phyloP scores from a whole-genome alignment of 2,329 filamentous ascomycete species.

The Triangularia verruculosa region DNA sequence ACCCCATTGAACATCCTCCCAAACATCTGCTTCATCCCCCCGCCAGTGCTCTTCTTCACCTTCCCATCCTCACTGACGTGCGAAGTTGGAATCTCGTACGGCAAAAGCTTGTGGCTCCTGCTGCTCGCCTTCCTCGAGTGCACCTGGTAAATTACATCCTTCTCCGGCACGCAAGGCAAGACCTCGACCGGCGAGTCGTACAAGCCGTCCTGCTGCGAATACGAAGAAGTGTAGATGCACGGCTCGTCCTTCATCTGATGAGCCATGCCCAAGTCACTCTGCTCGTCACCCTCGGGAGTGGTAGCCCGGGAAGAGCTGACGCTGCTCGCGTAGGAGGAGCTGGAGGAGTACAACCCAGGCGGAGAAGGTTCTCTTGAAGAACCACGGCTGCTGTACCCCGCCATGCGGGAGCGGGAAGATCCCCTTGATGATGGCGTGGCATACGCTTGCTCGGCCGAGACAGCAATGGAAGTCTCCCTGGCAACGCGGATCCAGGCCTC shows the following conservation, averaged over 20 bases:
- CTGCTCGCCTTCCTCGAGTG: constrained; percentile 28
- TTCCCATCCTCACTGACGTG: constrained; percentile 42
- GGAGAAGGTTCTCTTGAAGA: constrained; percentile 46
- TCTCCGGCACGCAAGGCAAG: constrained; percentile 39
- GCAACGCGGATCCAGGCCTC: constrained; percentile 33
- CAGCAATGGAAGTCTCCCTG: constrained; percentile 25
- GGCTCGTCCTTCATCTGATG: constrained; percentile 33
- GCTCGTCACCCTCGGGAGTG: constrained; percentile 46
- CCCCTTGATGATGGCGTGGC: constrained; percentile 47
- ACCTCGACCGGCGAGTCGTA: constrained; percentile 51
- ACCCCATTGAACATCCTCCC: constrained; percentile 29
- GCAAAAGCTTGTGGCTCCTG: constrained; percentile 39
- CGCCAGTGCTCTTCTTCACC: constrained; percentile 6
- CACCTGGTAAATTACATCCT: constrained; percentile 32
- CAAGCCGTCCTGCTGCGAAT: constrained; percentile 37
- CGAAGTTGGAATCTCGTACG: constrained; percentile 55
- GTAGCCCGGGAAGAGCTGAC: constrained; percentile 43
- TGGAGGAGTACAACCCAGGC: constrained; percentile 41
- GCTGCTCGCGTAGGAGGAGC: constrained; percentile 46
- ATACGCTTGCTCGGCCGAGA: constrained; percentile 36
- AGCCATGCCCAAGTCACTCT: constrained; percentile 31
- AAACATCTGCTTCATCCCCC: constrained; percentile 17
- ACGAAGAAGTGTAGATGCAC: constrained; percentile 34
- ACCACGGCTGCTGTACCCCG: constrained; percentile 39
- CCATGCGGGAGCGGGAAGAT: constrained; percentile 36